Evolutionary conservation across 257 asterid genomes (phyloP).

Genomic region (Eustoma russellianum): DNA sequence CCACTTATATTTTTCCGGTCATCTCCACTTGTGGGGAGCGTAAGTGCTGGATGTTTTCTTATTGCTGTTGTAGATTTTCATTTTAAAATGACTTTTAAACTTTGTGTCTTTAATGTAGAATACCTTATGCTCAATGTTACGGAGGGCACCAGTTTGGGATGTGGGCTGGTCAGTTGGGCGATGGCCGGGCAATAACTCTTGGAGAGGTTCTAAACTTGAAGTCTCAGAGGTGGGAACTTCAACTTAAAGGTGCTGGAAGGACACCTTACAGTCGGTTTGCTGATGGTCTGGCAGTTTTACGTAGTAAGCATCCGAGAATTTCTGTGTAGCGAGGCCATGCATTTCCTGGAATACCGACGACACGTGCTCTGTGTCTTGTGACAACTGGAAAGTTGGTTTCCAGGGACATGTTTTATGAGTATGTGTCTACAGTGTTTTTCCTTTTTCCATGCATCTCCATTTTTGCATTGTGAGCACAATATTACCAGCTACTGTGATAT

Average conservation of each 20-base stretch:
- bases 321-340: slow-evolving; percentile 99
- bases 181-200: slow-evolving; percentile 90
- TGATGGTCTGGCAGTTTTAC: slow-evolving; percentile 95
- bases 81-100: not conserved
- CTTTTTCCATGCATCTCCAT: no score
- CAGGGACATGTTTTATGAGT: slow-evolving; percentile 99
- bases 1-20: slow-evolving; percentile 73
- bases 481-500: no score
- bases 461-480: no score
- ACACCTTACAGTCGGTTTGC: slow-evolving; percentile 99
- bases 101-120: slow-evolving; percentile 22
- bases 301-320: slow-evolving; percentile 92
- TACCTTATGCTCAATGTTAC: slow-evolving; percentile 87
- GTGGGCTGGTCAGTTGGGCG: slow-evolving; percentile 99
- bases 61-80: not conserved
- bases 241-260: slow-evolving; percentile 95
- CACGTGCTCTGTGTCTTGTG: slow-evolving; percentile 95
- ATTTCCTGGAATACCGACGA: slow-evolving; percentile 85
- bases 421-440: slow-evolving; percentile 18
- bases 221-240: slow-evolving; percentile 86
- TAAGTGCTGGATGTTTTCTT: slow-evolving; percentile 31
- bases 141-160: slow-evolving; percentile 99
- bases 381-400: slow-evolving; percentile 74
- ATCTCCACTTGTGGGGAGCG: slow-evolving; percentile 60
- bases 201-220: slow-evolving; percentile 83